Evolutionary conservation across 202 grass and related monocot species (phyloP).

Genomic region (Carex sylvatica): DNA sequence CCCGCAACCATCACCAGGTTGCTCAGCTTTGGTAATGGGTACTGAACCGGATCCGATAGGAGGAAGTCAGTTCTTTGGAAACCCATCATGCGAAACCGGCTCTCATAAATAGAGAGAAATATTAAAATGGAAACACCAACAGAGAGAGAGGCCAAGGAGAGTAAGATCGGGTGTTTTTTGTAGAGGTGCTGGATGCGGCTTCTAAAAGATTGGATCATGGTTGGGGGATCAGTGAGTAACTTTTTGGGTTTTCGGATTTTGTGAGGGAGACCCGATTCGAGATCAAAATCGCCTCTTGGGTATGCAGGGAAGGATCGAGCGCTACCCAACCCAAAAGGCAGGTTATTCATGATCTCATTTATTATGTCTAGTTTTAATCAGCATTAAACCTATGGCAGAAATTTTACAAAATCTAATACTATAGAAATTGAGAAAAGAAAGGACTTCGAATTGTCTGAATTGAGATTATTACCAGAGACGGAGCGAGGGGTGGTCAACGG

Average conservation of each 20-base stretch:
- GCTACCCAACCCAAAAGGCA: conserved; percentile 65
- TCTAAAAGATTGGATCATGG: conserved; percentile 31
- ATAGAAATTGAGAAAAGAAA: neutral
- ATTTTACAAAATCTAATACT: neutral
- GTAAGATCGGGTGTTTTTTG: conserved; percentile 66
- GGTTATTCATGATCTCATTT: conserved; percentile 54
- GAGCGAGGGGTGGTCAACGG: neutral
- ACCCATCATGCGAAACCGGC: conserved; percentile 50
- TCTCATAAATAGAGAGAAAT: conserved; percentile 66
- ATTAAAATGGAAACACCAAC: conserved; percentile 56
- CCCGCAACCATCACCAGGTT: conserved; percentile 94
- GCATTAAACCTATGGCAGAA: neutral
- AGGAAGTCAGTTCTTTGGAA: conserved; percentile 22
- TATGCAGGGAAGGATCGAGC: conserved; percentile 73
- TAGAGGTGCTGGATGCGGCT: conserved; percentile 50
- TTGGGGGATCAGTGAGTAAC: conserved; percentile 38
- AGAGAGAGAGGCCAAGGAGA: conserved; percentile 54
- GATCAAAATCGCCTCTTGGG: conserved; percentile 65
- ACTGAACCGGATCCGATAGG: conserved; percentile 31
- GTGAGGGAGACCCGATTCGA: conserved; percentile 56
- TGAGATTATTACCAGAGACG: neutral
- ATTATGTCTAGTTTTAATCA: neutral
- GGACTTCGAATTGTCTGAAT: neutral
- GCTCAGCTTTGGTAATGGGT: conserved; percentile 52
- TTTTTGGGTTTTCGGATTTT: conserved; percentile 60